These are phyloP conservation scores for Calocybe gangraenosa DNA, from an alignment of 768 basidiomycete genomes.

Conservation along the genomic window DNA sequence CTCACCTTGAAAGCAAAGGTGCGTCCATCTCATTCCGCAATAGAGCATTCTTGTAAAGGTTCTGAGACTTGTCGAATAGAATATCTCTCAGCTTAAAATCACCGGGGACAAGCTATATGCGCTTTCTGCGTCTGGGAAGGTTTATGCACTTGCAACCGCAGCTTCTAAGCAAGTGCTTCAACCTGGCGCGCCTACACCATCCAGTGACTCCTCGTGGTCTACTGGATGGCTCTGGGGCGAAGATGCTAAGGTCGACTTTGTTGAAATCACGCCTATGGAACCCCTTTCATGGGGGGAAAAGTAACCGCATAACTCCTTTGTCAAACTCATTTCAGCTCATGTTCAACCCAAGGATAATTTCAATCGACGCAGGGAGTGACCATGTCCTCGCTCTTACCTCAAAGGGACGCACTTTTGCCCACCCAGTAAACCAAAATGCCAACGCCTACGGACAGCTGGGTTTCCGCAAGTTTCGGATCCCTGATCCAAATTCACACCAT, in stretches of 20 bases:
- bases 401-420: constrained; percentile 71
- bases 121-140: constrained; percentile 69
- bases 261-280: constrained; percentile 56
- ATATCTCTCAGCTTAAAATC: constrained; percentile 61
- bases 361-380: constrained; percentile 68
- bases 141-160: constrained; percentile 64
- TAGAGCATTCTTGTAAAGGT: not conserved
- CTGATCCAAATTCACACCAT: constrained; percentile 26
- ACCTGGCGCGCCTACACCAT: constrained; percentile 33
- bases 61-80: constrained; percentile 35
- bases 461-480: constrained; percentile 57
- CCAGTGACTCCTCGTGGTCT: constrained; percentile 56
- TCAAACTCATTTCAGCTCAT: not conserved
- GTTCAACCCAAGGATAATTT: constrained; percentile 50
- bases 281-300: constrained; percentile 62
- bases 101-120: constrained; percentile 68
- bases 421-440: constrained; percentile 69
- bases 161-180: constrained; percentile 40
- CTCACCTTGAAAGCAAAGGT: constrained; percentile 67
- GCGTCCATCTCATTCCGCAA: constrained; percentile 14
- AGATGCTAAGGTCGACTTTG: constrained; percentile 47
- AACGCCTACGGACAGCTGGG: constrained; percentile 87
- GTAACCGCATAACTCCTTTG: constrained; percentile 29
- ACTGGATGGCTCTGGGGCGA: constrained; percentile 57
- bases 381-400: constrained; percentile 73